Base-by-base conservation (phyloP, 768 basidiomycete species). In the Peribolospora baueri region DNA sequence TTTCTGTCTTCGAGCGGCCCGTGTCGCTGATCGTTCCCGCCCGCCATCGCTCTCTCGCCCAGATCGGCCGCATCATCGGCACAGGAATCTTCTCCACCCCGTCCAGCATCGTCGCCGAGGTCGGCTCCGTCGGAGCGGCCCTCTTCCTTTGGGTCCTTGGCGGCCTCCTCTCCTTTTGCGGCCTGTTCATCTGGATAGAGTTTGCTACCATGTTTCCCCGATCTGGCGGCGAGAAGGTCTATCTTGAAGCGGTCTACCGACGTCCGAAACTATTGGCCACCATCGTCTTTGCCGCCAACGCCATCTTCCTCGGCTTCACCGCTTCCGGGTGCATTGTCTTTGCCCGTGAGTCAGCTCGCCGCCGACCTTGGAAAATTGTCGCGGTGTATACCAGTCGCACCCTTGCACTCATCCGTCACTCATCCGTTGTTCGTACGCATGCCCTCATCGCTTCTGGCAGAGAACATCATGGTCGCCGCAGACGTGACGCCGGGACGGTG, bases 41-140 rank as follows among this genome's bases (percentile, higher is more conserved):
- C 25, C 25, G 25, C 25, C 25, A 25, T 25, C 25, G 25, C 25
- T 25, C 25, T 25, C 25, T 25, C 25, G 25, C 25, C 25, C 25
- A 25, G 25, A 54, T 76, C 38, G 76, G 76, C 0, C 70, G 71
- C 37, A 75, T 78, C 56, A 76, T 77, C 58, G 76, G 77, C 0
- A 78, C 76, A 0, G 77, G 76, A n/a, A 78, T 79, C 57, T 78
- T 78, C 66, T 75, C 75, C 1, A 77, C 76, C 0, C 77, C 77
- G 0, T 76, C 76, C 0, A 74, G 74, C 0, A 78, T 79, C 60
- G 70, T 79, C 40, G 68, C 65, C 0, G 73, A 75, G 0, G 77
- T 78, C 0, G 74, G 73, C 9, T 76, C 75, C 5, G 67, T 78
- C 13, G 77, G 76, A 14, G 76, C 77, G 0, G 77, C 76, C 0